A percentile compares a stretch with the other conserved stretches of the same genome.
Conservation (phyloP, 305 asterid species). For the Nicotiana rustica region DNA sequence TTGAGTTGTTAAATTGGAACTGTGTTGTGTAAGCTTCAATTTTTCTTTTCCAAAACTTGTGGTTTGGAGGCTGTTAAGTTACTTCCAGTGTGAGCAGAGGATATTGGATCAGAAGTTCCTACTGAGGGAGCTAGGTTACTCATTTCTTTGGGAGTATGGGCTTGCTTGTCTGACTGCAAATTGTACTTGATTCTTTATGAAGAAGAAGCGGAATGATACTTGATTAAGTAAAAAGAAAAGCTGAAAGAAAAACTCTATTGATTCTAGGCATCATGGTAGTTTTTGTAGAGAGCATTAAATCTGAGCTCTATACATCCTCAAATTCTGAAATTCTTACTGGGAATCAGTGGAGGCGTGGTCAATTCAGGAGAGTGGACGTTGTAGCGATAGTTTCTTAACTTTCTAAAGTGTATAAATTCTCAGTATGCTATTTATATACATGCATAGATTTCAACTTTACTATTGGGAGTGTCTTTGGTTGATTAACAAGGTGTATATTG, state of each 20-base stretch:
- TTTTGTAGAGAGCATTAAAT: not conserved
- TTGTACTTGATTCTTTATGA: not conserved
- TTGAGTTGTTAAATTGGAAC: not conserved
- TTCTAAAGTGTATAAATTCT: not conserved
- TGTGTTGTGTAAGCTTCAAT: not conserved
- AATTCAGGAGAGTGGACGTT: not conserved
- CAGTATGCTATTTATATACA: not conserved
- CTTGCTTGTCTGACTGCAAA: not conserved
- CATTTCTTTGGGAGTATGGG: not conserved
- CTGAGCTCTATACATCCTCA: not conserved
- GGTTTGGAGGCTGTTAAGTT: not conserved
- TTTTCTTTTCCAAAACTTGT: not conserved
- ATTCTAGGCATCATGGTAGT: not conserved
- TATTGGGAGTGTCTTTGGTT: slow-evolving; percentile 19
- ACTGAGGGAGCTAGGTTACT: not conserved
- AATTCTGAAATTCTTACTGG: not conserved
- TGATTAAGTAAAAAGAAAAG: not conserved
- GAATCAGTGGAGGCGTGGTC: not conserved
- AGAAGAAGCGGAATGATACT: not conserved
- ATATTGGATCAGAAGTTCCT: not conserved
- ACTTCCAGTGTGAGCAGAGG: not conserved
- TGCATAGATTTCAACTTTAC: not conserved
- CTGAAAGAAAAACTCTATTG: not conserved
- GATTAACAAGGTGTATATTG: not conserved
- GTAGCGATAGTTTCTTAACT: not conserved